Evolutionary conservation across 371 early-diverging fungal species (phyloP).

Genomic region (Choanephora cucurbitarum): DNA sequence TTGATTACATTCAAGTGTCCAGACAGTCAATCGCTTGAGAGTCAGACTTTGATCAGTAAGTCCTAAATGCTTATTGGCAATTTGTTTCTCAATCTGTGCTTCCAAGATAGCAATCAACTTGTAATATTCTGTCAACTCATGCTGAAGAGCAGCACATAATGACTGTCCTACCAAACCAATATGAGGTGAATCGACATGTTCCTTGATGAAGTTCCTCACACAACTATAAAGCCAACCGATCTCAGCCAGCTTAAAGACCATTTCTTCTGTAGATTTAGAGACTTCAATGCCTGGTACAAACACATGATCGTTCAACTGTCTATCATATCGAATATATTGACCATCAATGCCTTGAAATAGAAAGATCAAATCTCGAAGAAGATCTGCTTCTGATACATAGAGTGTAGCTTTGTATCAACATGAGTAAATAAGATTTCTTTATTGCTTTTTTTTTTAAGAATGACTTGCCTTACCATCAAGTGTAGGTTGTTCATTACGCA

Average conservation of each 20-base stretch:
- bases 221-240: conserved; percentile 73
- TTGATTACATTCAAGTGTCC: conserved; percentile 81
- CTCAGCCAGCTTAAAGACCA: conserved; percentile 63
- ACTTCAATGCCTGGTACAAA: conserved; percentile 45
- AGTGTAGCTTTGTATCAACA: conserved; percentile 18
- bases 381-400: conserved; percentile 62
- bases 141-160: conserved; percentile 78
- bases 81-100: conserved; percentile 65
- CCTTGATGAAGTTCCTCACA: conserved; percentile 53
- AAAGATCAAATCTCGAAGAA: conserved; percentile 87
- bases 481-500: conserved; percentile 8
- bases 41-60: conserved; percentile 63
- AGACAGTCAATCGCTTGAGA: conserved; percentile 82
- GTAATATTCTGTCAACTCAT: conserved; percentile 80
- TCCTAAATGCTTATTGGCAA: conserved; percentile 5
- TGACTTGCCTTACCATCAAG: conserved; percentile 1
- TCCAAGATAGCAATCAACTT: conserved; percentile 85
- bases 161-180: conserved; percentile 74
- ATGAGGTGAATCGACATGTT: conserved; percentile 32
- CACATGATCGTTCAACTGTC: conserved; percentile 49
- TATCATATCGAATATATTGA: conserved; percentile 70
- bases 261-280: conserved; percentile 57
- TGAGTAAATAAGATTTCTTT: conserved; percentile 14
- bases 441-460: conserved; percentile 5
- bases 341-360: conserved; percentile 96